phyloP scores from a whole-genome alignment of 2,329 filamentous ascomycete genomes.

The Aspergillus floridensis region DNA sequence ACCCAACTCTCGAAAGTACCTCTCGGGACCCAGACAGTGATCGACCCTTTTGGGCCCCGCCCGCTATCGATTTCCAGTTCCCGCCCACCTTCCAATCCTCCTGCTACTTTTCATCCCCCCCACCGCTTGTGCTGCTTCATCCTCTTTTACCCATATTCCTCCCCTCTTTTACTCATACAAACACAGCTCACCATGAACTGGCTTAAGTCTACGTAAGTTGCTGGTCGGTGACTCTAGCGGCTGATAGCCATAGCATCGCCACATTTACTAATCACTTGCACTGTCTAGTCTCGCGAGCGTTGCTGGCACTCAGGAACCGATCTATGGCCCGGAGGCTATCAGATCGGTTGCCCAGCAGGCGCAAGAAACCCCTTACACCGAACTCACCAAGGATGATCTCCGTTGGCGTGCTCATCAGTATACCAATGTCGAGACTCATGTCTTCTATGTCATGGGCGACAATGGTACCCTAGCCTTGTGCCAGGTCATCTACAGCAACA shows the following conservation, averaged over 20 bases:
- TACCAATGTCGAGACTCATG: conserved; percentile 92
- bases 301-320: conserved; percentile 92
- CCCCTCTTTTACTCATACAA: neutral
- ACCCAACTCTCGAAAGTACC: neutral
- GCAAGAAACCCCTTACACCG: conserved; percentile 73
- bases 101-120: conserved; percentile 15
- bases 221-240: neutral
- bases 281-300: conserved; percentile 63
- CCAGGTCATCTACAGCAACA: conserved; percentile 97
- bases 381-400: conserved; percentile 72
- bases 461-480: conserved; percentile 72
- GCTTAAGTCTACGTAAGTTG: conserved; percentile 82
- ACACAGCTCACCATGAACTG: conserved; percentile 75
- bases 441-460: conserved; percentile 84
- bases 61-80: conserved; percentile 33
- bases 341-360: conserved; percentile 80
- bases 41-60: conserved; percentile 30
- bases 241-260: neutral
- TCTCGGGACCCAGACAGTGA: neutral
- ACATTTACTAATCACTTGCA: conserved; percentile 54
- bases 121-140: neutral
- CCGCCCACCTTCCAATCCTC: conserved; percentile 23
- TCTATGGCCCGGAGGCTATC: conserved; percentile 88
- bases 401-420: conserved; percentile 79
- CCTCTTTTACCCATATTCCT: neutral